Percentiles rank a stretch among this genome's conserved stretches.
phyloP scores from a whole-genome alignment of 352 stramenopile species.

The Pythium rishiriense region DNA sequence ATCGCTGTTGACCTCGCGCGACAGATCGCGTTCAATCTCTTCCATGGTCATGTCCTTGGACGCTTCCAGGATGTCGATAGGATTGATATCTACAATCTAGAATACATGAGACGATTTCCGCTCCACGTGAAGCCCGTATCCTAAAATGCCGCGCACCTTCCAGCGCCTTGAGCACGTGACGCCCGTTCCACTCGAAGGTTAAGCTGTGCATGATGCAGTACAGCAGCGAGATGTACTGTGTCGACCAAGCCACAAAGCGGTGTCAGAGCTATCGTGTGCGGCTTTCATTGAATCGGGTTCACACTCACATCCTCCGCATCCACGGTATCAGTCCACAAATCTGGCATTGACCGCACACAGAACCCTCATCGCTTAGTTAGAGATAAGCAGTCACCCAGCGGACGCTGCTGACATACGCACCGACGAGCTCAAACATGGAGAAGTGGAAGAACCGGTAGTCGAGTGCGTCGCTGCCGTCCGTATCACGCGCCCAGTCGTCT shows the following conservation, averaged over 20 bases:
- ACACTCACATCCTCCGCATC: slow-evolving; percentile 62
- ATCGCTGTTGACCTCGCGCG: slow-evolving; percentile 46
- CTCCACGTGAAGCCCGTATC: background rate
- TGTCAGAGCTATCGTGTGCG: background rate
- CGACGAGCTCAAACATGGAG: slow-evolving; percentile 83
- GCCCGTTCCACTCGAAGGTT: slow-evolving; percentile 50
- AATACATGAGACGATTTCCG: background rate
- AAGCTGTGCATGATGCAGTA: slow-evolving; percentile 78
- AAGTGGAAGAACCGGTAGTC: slow-evolving; percentile 78
- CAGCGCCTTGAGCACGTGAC: slow-evolving; percentile 50
- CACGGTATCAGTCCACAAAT: slow-evolving; percentile 70
- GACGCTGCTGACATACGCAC: slow-evolving; percentile 27
- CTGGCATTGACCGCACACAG: slow-evolving; percentile 6
- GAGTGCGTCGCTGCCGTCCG: slow-evolving; percentile 44
- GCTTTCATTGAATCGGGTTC: no score
- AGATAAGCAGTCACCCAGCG: background rate
- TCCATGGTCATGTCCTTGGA: slow-evolving; percentile 49
- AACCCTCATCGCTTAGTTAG: background rate
- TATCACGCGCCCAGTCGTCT: slow-evolving; percentile 74
- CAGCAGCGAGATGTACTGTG: slow-evolving; percentile 72
- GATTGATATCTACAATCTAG: slow-evolving; percentile 45
- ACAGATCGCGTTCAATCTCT: slow-evolving; percentile 48
- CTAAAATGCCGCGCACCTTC: slow-evolving; percentile 30
- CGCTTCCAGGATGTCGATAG: slow-evolving; percentile 54
- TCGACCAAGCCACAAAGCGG: background rate